Base-by-base conservation (phyloP, 2,329 filamentous ascomycete genomes). In the Fusarium dimerum region DNA sequence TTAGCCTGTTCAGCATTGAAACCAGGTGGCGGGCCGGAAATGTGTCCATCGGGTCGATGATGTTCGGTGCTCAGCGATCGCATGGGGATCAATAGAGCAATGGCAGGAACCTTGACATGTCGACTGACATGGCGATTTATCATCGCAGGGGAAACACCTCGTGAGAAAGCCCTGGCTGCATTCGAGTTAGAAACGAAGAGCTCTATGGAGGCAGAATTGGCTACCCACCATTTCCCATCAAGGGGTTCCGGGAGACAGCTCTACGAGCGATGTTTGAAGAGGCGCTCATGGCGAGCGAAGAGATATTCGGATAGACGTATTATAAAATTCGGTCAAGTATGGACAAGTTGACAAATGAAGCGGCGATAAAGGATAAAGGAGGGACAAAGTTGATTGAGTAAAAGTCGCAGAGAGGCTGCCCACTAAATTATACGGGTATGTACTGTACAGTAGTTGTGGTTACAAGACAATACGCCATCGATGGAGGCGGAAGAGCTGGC, bases 1-100 rank as follows among this genome's bases (percentile, higher is more conserved):
- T 92, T 93, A 62, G 92, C 92, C 76, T 91, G 81, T 67, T 93
- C 87, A n/a, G 89, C 79, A 69, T 94, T 92, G 78, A 96, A 97
- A 29, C 92, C 92, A 13, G 92, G 92, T 51, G 92, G 92, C 42
- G 91, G 92, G 45, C 83, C 86, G 49, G 80, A 78, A 47, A 81
- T 76, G 36, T 73, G 72, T 26, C 73, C 69, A 54, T 78, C 74
- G 48, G 79, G 71, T 50, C 76, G 76, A 68, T 84, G 82, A 57
- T 82, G 78, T 52, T 86, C 82, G 62, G 84, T 87, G 43, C 80
- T 77, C 63, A 85, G 74, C 63, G 72, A 71, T 66, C 84, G 80
- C 52, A 77, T 67, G 16, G 83, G 82, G 48, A 86, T 76, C 52
- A 86, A 70, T 36, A 86, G 73, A 43, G 82, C 81, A 61, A 84